Evolutionary conservation across 2,329 filamentous ascomycete species (phyloP), one percentile per base, ranked within the genome.

Genomic region (Stachybotrys echinatus): DNA sequence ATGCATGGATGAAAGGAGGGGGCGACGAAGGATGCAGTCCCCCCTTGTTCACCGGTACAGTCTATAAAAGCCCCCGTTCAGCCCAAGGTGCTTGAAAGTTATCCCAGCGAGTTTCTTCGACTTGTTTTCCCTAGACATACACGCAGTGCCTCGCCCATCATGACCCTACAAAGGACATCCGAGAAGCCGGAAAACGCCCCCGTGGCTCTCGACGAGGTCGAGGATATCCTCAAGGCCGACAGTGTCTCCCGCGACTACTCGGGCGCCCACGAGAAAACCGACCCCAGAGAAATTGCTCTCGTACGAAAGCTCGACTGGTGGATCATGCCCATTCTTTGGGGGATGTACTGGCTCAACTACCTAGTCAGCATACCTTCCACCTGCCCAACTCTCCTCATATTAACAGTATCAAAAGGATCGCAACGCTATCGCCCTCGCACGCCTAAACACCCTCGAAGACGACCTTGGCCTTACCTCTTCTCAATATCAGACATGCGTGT

Each of bases 261-360:
- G 5, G 61, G 63, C 1, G 64, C 63, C 0, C 52, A 56, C 8
- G 51, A 50, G 37, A 67, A 66, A 52, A 56, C 57, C 1, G 59
- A 60, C 39, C 50, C 58, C 8, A 53, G 49, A 37, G 63, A 65
- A 49, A 71, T 71, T 50, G 61, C 58, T 5, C 59, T 71, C 12
- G 67, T 72, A 20, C 62, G 58, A 48, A 71, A 69, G 52, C 57
- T 71, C 5, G 68, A 71, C 49, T 44, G 61, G 42, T 67, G 65
- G 57, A 67, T 71, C 37, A 65, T 66, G 40, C 56, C 57, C 2
- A 59, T 66, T 2, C 62, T 66, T 6, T 69, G 53, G 68, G 22
- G 69, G 1, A 70, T 66, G 48, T 44, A 47, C 23, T 50, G 48
- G 43, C 50, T 62, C 21, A 68, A 23, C n/a, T 43, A 43, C 20